Percentiles rank a stretch among this genome's conserved stretches.
phyloP scores from a whole-genome alignment of 2,329 filamentous ascomycete genomes.

The Zasmidium angulare region DNA sequence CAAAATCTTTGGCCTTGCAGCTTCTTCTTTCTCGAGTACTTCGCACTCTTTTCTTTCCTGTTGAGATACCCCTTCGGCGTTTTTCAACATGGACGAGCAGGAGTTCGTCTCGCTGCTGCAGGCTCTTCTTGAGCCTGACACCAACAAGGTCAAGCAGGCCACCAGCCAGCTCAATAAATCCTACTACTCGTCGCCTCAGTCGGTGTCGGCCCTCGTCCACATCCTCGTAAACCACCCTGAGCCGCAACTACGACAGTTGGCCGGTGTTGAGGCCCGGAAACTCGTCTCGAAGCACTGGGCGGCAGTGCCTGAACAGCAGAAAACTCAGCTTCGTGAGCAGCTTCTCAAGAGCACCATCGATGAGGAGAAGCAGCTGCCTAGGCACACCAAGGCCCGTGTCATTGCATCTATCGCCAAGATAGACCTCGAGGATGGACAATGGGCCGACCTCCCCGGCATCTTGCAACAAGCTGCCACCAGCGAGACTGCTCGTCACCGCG shows the following conservation, averaged over 20 bases:
- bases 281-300: conserved; percentile 85
- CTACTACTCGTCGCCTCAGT: conserved; percentile 84
- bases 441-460: conserved; percentile 75
- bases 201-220: conserved; percentile 82
- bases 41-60: background rate
- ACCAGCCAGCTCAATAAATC: conserved; percentile 88
- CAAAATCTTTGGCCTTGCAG: too few species aligned
- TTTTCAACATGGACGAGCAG: conserved; percentile 68
- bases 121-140: conserved; percentile 85
- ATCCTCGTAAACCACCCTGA: conserved; percentile 76
- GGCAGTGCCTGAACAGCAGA: conserved; percentile 70
- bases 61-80: conserved; percentile 1
- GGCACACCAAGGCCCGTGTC: conserved; percentile 84
- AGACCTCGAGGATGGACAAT: conserved; percentile 84
- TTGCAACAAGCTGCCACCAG: conserved; percentile 78
- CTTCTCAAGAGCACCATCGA: conserved; percentile 80
- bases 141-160: conserved; percentile 72
- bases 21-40: conserved; percentile 3
- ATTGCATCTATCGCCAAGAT: conserved; percentile 82
- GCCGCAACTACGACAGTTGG: conserved; percentile 77
- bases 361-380: conserved; percentile 72
- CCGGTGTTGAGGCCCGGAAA: conserved; percentile 84
- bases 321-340: conserved; percentile 75
- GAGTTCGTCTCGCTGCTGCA: conserved; percentile 84
- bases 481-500: conserved; percentile 73